These are phyloP conservation scores for Cubamyces lactineus DNA, from an alignment of 768 basidiomycete species.

Conservation along the genomic window DNA sequence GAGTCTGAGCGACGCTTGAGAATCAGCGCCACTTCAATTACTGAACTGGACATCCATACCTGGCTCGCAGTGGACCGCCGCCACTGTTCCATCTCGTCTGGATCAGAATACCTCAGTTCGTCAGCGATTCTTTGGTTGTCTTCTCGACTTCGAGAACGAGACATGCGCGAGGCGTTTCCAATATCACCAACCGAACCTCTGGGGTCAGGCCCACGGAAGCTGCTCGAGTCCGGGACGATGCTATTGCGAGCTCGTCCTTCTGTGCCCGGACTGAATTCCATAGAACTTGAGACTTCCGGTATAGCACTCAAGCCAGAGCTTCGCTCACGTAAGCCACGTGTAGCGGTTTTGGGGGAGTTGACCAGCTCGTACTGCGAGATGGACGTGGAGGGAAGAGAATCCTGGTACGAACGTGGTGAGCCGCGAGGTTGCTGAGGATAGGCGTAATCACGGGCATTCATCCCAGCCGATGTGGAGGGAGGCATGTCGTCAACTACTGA, in stretches of 20 bases:
- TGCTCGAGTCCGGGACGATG: slow-evolving; percentile 25
- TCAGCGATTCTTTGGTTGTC: slow-evolving; percentile 24
- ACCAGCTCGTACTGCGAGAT: slow-evolving; percentile 33
- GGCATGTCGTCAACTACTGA: not conserved
- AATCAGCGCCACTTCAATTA: not conserved
- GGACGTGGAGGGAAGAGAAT: slow-evolving; percentile 31
- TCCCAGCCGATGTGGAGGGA: not conserved
- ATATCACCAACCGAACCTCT: not conserved
- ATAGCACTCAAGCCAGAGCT: slow-evolving; percentile 30
- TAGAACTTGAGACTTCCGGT: slow-evolving; percentile 31
- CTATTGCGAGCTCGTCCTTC: slow-evolving; percentile 19
- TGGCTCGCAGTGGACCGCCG: slow-evolving; percentile 24
- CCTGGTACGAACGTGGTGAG: slow-evolving; percentile 28
- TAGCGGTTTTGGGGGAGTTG: slow-evolving; percentile 19
- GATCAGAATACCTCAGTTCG: slow-evolving; percentile 29
- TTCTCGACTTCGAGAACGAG: slow-evolving; percentile 12
- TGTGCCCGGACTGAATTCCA: slow-evolving; percentile 31
- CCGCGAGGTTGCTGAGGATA: slow-evolving; percentile 7
- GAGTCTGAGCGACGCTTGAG: slow-evolving; percentile 1
- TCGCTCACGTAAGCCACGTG: slow-evolving; percentile 21
- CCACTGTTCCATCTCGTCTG: slow-evolving; percentile 27
- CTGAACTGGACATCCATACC: slow-evolving; percentile 5
- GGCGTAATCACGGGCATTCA: slow-evolving; percentile 25
- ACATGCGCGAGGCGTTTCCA: not conserved
- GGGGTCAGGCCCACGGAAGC: slow-evolving; percentile 20